phyloP scores from a whole-genome alignment of 495 filamentous ascomycete genomes.

The Bombardia bombarda region DNA sequence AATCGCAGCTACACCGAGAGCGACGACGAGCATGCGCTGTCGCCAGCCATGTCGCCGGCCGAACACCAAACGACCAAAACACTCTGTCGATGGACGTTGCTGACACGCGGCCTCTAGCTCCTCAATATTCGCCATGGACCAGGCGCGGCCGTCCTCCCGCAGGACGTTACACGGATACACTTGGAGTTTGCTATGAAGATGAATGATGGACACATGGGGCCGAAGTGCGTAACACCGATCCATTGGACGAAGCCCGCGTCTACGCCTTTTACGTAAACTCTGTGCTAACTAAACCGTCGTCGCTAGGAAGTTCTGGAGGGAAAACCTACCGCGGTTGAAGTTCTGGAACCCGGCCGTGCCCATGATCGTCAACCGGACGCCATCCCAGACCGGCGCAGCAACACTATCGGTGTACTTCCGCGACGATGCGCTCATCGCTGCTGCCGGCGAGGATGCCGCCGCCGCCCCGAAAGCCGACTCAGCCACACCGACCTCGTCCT shows the following conservation, averaged over 20 bases:
- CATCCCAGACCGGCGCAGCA: constrained; percentile 49
- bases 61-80: not conserved
- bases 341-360: constrained; percentile 82
- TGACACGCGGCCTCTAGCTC: constrained; percentile 37
- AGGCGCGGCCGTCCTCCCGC: constrained; percentile 73
- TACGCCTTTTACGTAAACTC: not conserved
- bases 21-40: not conserved
- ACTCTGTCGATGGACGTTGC: not conserved
- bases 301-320: constrained; percentile 75
- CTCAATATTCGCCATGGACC: constrained; percentile 65
- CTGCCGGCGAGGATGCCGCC: too few species aligned
- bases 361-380: constrained; percentile 69
- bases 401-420: constrained; percentile 69
- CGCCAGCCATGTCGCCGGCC: not conserved
- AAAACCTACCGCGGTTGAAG: constrained; percentile 77
- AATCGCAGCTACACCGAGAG: constrained; percentile 6
- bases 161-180: constrained; percentile 74
- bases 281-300: not conserved
- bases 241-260: not conserved
- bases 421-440: constrained; percentile 21
- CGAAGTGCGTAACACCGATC: constrained; percentile 48
- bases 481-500: constrained; percentile 28
- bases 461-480: constrained; percentile 9
- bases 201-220: constrained; percentile 66
- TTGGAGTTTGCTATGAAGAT: constrained; percentile 66